Base-by-base conservation (phyloP, 495 filamentous ascomycete species). In the Lasiosphaeria hispida region DNA sequence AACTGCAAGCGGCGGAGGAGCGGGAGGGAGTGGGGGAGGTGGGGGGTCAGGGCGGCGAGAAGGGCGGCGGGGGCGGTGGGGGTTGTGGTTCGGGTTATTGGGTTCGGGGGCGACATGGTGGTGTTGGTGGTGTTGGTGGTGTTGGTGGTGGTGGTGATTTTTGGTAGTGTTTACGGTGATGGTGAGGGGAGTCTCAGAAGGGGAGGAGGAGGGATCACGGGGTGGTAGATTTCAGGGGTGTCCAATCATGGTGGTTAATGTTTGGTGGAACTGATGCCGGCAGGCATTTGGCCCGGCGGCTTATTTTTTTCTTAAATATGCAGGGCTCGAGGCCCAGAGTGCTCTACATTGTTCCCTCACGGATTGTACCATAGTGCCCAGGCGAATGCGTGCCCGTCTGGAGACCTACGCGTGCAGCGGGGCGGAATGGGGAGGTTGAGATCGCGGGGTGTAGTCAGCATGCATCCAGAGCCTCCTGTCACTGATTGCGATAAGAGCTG, bases 1-100 rank as follows among this genome's bases (percentile, higher is more conserved):
- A 83, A 84, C 61, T 85, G 83, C 48, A 89, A 70, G 13, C 84
- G 75, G 10, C 85, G 80, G 38, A 84, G 67, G 2, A 86, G 64
- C 0, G 84, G 74, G 14, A 84, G 72, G 44, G 85, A 83, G 63
- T 79, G 63, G 0, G 83, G 85, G 30, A 84, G 68, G 63, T 84
- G 79, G 10, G 66, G 41, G 6, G 67, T 34, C 10, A 87, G 79
- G 48, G 71, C 63, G 7, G 73, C 55, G 14, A 82, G 51, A 58
- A 84, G 72, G 42, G 55, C 61, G 14, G 54, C 11, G 1, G 71
- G 63, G 47, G 73, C 67, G 41, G 60, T 48, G 52, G 75, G 65
- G 68, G 76, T 72, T 70, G 74, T 6, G 49, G 44, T 42, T 18
- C 9, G 53, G 60, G 39, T 52, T 57, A 23, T 56, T 41, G 5